Percentiles rank a stretch among this genome's conserved stretches.
phyloP scores from a whole-genome alignment of 495 filamentous ascomycete species.

The Neurospora sublineolata region DNA sequence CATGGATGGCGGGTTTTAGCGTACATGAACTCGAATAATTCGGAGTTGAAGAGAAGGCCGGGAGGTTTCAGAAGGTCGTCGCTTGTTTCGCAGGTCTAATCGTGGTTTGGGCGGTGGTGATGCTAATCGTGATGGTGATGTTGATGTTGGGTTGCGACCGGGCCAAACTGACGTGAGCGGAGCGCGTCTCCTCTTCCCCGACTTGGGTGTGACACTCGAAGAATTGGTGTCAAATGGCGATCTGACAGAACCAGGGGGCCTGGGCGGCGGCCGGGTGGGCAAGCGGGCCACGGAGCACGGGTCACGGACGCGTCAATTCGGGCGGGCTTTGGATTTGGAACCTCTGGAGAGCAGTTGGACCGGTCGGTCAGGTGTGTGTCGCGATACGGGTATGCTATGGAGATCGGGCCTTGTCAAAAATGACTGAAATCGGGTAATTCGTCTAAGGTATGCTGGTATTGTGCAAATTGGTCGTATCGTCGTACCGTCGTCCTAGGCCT shows the following conservation, averaged over 20 bases:
- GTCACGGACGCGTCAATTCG: neutral
- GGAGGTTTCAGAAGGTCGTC: neutral
- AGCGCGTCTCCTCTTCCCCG: conserved; percentile 4
- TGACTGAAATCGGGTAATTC: neutral
- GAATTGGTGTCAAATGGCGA: neutral
- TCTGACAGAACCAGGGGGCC: neutral
- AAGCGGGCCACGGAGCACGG: neutral
- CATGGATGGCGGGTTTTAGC: conserved; percentile 38
- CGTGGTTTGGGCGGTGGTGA: neutral
- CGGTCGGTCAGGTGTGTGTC: neutral
- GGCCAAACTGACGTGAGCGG: neutral
- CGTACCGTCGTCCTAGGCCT: neutral
- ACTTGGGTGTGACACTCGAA: neutral
- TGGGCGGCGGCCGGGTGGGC: neutral
- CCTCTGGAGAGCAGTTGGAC: neutral
- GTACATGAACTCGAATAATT: conserved; percentile 14
- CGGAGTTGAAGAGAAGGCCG: neutral
- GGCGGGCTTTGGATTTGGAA: neutral
- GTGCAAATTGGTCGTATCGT: neutral
- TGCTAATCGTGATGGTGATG: neutral
- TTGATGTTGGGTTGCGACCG: conserved; percentile 2
- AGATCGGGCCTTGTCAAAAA: neutral
- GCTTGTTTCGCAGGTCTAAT: neutral
- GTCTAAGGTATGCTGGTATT: conserved; percentile 3
- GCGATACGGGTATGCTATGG: neutral